Base-by-base conservation (phyloP, 306 rosid species). In the Malus sieversii region DNA sequence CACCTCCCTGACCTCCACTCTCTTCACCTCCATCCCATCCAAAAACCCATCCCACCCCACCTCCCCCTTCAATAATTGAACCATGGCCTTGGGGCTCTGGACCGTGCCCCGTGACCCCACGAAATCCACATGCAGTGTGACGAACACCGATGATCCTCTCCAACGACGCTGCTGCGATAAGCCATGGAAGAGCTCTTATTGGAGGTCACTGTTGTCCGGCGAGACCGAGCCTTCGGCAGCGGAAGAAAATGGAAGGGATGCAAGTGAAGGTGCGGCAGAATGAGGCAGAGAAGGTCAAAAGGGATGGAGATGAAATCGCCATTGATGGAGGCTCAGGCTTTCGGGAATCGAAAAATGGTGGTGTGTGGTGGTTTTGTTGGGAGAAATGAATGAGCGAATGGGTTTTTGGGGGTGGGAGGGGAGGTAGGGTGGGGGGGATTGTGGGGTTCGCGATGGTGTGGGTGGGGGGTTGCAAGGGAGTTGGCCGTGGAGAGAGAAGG, bases 121-220 rank as follows among this genome's bases (percentile, higher is more conserved):
- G 1, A 84, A 75, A 38, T 85, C 84, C 33, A 86, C 63, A 0
- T 94, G 94, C 2, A 93, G 89, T 52, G 85, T 87, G 38, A 91
- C 97, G 72, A 78, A 91, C 5, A 91, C 94, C 23, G 91, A 86
- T 29, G 89, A 86, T 51, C 93, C 96, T 0, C 63, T 74, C 42
- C 88, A 74, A 52, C 76, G 82, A 16, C 85, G 90, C 70, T 86
- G 87, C 15, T 88, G 85, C 1, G 85, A 76, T 46, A 82, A 84
- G 6, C 82, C 86, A 30, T 93, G 93, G 53, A 89, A 88, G 70
- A 91, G 91, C 80, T 93, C 91, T 58, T 90, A 88, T 32, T 86
- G 82, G 13, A 66, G 46, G 8, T 88, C 96, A 4, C 85, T 88
- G 80, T 84, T 83, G 61, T 87, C 93, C 10, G 91, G 88, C 13